Evolutionary conservation across 2,329 filamentous ascomycete genomes (phyloP).

Genomic region (Alternaria hordeiaustralica): DNA sequence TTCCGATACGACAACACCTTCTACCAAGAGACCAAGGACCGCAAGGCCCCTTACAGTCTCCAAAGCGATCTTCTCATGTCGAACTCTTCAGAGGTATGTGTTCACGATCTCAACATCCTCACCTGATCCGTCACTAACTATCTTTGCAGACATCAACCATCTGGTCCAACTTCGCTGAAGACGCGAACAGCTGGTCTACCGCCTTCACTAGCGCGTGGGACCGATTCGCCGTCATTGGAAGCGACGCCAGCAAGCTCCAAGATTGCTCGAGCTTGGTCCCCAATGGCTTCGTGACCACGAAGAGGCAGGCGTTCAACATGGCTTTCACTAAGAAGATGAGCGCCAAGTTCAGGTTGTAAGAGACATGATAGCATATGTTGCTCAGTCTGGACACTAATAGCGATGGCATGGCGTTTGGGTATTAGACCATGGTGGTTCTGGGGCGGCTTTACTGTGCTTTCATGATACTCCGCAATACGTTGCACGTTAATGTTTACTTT

Average conservation of each 20-base stretch:
- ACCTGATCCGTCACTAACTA: not conserved
- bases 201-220: conserved; percentile 33
- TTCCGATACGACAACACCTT: conserved; percentile 36
- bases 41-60: conserved; percentile 34
- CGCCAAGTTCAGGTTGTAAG: conserved; percentile 3
- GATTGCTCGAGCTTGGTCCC: conserved; percentile 33
- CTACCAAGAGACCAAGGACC: conserved; percentile 37
- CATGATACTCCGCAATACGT: not conserved
- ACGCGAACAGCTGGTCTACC: conserved; percentile 20
- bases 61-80: conserved; percentile 29
- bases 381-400: not conserved
- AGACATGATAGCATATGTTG: not conserved
- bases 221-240: conserved; percentile 29
- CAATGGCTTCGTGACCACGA: not conserved
- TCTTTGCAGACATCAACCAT: conserved; percentile 18
- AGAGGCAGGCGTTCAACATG: not conserved
- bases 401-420: not conserved
- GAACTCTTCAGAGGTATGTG: conserved; percentile 24
- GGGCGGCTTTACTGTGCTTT: not conserved
- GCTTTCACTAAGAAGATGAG: conserved; percentile 2
- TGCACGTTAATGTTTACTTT: not conserved
- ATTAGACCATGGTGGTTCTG: not conserved
- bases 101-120: not conserved
- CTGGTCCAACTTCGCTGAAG: conserved; percentile 26
- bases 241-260: conserved; percentile 22